A percentile compares a stretch with the other conserved stretches of the same genome.
These are phyloP conservation scores for Vishniacozyma victoriae DNA, from an alignment of 768 basidiomycete genomes.

Conservation along the genomic window DNA sequence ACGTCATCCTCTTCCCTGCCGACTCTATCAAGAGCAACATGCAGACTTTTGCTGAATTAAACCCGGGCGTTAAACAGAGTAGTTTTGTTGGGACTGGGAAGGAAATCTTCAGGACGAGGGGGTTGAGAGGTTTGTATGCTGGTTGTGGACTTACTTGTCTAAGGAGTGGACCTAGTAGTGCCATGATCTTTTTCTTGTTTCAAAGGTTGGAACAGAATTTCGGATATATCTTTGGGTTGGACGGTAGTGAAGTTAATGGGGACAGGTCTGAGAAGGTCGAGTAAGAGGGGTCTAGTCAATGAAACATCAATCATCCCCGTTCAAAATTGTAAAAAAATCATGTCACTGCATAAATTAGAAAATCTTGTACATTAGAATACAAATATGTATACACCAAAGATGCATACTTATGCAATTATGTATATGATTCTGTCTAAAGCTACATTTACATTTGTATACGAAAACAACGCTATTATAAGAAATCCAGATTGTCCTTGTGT, in stretches of 20 bases:
- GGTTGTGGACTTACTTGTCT: conserved; percentile 88
- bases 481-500: no score
- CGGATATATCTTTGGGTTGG: conserved; percentile 43
- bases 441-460: no score
- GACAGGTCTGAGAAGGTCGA: no score
- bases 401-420: no score
- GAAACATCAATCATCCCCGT: no score
- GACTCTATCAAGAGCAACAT: conserved; percentile 92
- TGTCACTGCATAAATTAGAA: no score
- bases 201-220: conserved; percentile 63
- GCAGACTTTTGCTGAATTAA: conserved; percentile 85
- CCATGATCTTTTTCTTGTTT: conserved; percentile 87
- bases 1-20: conserved; percentile 85
- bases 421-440: no score
- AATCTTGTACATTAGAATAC: no score
- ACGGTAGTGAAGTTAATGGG: neutral
- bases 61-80: conserved; percentile 41
- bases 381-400: no score
- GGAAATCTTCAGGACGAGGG: conserved; percentile 68
- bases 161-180: conserved; percentile 79
- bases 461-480: no score
- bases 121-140: conserved; percentile 78
- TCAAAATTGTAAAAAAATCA: no score
- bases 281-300: no score
- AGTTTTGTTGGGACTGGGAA: conserved; percentile 54